Percentiles rank a stretch among this genome's conserved stretches.
These are phyloP conservation scores for Chimonanthus salicifolius DNA, from an alignment of 164 flowering plant species.

Conservation along the genomic window DNA sequence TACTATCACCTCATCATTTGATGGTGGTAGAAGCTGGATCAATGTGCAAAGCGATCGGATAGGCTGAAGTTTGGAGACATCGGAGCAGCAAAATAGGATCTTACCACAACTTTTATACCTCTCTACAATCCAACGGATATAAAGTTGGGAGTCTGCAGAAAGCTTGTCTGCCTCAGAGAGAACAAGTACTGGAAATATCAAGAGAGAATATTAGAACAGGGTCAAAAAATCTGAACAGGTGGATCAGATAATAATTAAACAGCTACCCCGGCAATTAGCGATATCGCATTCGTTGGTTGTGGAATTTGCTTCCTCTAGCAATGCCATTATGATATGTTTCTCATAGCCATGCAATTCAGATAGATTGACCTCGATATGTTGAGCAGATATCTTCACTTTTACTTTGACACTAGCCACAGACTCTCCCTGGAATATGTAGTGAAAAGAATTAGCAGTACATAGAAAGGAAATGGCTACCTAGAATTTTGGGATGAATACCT, in stretches of 20 bases:
- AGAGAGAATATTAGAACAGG: not conserved
- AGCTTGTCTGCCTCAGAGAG: slow-evolving; percentile 58
- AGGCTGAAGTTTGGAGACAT: slow-evolving; percentile 50
- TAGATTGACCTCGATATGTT: slow-evolving; percentile 56
- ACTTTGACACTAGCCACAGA: slow-evolving; percentile 32
- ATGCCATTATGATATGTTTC: slow-evolving; percentile 50
- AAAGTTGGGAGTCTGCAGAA: slow-evolving; percentile 49
- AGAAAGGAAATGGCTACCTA: not conserved
- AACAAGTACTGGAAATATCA: slow-evolving; percentile 40
- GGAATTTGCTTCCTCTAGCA: slow-evolving; percentile 38
- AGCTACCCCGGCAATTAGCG: slow-evolving; percentile 39
- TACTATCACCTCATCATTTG: slow-evolving; percentile 45
- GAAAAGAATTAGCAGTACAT: not conserved
- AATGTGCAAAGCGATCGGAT: slow-evolving; percentile 39
- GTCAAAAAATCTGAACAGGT: not conserved
- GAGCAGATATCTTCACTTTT: slow-evolving; percentile 36
- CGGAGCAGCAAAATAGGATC: slow-evolving; percentile 64
- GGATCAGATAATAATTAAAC: not conserved
- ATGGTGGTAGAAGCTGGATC: slow-evolving; percentile 53
- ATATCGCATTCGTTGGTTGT: slow-evolving; percentile 15
- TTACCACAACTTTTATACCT: slow-evolving; percentile 41
- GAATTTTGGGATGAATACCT: slow-evolving; percentile 27
- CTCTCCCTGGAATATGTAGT: slow-evolving; percentile 44
- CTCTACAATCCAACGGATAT: slow-evolving; percentile 60
- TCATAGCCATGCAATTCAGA: slow-evolving; percentile 64